Evolutionary conservation across 768 basidiomycete species (phyloP).

Genomic region (Naganishia randhawae): DNA sequence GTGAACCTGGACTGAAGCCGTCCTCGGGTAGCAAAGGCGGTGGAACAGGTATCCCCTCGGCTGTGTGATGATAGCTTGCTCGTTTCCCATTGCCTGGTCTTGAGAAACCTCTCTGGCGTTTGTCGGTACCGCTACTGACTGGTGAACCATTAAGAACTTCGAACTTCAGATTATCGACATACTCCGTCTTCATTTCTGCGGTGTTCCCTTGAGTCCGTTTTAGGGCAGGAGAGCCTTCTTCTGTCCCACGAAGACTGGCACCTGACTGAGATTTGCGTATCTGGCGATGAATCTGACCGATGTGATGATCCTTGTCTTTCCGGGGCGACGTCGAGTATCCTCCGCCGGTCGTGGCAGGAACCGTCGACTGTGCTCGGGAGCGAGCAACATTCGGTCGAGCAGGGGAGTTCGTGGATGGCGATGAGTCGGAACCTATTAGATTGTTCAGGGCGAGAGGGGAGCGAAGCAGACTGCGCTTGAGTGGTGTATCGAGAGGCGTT

Average conservation of each 20-base stretch:
- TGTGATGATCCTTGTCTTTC: neutral
- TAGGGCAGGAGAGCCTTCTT: neutral
- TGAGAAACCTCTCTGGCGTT: too few relatives aligned
- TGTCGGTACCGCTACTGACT: neutral
- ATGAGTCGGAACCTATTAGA: slow-evolving; percentile 54
- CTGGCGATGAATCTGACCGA: neutral
- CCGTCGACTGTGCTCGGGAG: slow-evolving; percentile 8
- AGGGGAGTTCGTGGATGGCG: slow-evolving; percentile 49
- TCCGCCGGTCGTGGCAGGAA: neutral
- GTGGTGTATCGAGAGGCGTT: slow-evolving; percentile 67
- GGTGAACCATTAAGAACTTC: slow-evolving; percentile 15
- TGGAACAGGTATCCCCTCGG: slow-evolving; percentile 24
- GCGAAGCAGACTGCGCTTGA: slow-evolving; percentile 88
- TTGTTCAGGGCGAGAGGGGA: slow-evolving; percentile 57
- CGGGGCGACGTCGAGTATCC: neutral
- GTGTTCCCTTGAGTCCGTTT: neutral
- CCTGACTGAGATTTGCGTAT: slow-evolving; percentile 1
- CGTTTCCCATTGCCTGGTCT: slow-evolving; percentile 3
- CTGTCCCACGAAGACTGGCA: slow-evolving; percentile 1
- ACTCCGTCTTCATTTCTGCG: slow-evolving; percentile 1
- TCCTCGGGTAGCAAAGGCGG: slow-evolving; percentile 13
- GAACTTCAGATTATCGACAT: slow-evolving; percentile 22
- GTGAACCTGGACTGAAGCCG: neutral
- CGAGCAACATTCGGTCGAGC: slow-evolving; percentile 22
- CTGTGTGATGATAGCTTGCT: slow-evolving; percentile 12